Evolutionary conservation across 768 basidiomycete genomes (phyloP).

Genomic region (Amylocystis lapponica): DNA sequence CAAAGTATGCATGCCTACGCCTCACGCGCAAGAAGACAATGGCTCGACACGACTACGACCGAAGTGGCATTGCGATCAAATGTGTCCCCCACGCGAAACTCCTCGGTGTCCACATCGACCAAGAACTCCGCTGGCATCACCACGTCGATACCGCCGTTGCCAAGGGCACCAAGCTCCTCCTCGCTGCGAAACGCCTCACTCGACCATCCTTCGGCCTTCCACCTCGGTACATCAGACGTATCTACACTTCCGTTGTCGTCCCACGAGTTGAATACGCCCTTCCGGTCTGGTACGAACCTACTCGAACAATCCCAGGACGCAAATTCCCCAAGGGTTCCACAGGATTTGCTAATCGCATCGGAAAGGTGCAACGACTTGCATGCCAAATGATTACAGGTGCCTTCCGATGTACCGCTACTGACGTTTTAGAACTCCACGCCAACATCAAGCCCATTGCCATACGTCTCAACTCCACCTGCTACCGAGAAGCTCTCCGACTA

Average conservation of each 20-base stretch:
- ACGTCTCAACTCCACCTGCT: slow-evolving; percentile 9
- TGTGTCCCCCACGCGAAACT: neutral
- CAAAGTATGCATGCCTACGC: too few relatives aligned
- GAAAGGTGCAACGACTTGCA: slow-evolving; percentile 18
- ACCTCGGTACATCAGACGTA: neutral
- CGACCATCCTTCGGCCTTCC: neutral
- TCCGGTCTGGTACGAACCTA: slow-evolving; percentile 1
- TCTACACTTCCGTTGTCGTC: neutral
- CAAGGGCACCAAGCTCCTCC: neutral
- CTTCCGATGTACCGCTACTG: slow-evolving; percentile 17
- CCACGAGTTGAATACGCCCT: slow-evolving; percentile 25
- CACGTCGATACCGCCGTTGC: neutral
- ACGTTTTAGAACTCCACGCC: slow-evolving; percentile 16
- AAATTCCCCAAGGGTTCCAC: neutral
- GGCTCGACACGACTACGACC: too few relatives aligned
- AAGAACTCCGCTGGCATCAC: neutral
- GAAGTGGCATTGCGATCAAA: neutral
- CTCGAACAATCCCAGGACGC: neutral
- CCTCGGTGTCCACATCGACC: slow-evolving; percentile 1
- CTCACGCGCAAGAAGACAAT: too few relatives aligned
- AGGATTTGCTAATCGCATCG: slow-evolving; percentile 4
- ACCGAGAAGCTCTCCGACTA: slow-evolving; percentile 9
- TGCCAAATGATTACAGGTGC: slow-evolving; percentile 16
- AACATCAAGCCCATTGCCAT: slow-evolving; percentile 10
- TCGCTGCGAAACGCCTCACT: neutral